A percentile compares a stretch with the other conserved stretches of the same genome.
phyloP scores from a whole-genome alignment of 352 stramenopile genomes.

The Aphanomyces invadans region DNA sequence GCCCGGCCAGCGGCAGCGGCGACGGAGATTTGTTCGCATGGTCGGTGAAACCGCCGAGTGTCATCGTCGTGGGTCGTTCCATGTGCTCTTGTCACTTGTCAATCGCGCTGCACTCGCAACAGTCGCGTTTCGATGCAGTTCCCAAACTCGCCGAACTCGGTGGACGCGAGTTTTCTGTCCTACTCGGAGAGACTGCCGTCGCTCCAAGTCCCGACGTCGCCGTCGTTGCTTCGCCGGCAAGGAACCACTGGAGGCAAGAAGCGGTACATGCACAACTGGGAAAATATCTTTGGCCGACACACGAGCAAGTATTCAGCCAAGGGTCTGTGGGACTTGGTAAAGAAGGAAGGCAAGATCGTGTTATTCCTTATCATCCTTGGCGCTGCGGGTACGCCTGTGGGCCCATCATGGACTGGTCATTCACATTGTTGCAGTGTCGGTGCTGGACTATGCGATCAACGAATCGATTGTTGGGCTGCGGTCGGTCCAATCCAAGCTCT shows the following conservation, averaged over 20 bases:
- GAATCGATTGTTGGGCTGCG: conserved; percentile 26
- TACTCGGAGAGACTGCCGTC: background rate
- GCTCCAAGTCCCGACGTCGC: background rate
- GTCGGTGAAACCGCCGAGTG: background rate
- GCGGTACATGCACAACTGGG: conserved; percentile 41
- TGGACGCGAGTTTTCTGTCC: background rate
- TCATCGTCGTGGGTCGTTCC: too few relatives aligned
- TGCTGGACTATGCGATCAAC: conserved; percentile 48
- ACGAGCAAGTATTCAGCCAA: conserved; percentile 29
- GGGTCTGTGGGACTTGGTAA: conserved; percentile 36
- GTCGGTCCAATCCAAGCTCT: conserved; percentile 23
- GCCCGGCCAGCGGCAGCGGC: background rate
- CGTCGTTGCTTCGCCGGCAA: background rate
- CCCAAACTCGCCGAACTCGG: background rate
- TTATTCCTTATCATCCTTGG: conserved; percentile 45
- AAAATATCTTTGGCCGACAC: conserved; percentile 35
- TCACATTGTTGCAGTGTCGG: conserved; percentile 33
- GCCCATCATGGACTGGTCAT: too few relatives aligned
- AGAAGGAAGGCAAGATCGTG: conserved; percentile 48
- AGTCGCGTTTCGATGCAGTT: too few relatives aligned
- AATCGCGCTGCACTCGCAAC: too few relatives aligned
- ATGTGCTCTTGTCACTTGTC: too few relatives aligned
- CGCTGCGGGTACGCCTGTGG: conserved; percentile 35
- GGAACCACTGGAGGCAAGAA: conserved; percentile 26
- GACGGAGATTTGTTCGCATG: background rate